Evolutionary conservation across 257 asterid genomes (phyloP).

Genomic region (Petunia axillaris): DNA sequence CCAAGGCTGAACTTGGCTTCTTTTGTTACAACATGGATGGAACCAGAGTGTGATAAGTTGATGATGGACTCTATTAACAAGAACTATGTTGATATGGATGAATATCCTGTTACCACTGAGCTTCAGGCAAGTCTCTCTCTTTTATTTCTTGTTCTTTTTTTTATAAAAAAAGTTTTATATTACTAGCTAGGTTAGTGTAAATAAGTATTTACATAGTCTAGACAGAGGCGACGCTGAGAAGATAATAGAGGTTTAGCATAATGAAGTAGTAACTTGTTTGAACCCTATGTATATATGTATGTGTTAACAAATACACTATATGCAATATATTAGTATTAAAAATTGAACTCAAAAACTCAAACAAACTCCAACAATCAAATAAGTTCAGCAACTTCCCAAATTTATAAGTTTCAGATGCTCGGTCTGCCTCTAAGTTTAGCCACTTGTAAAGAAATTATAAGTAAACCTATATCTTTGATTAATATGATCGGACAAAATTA

Average conservation of each 20-base stretch:
- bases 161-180: no score
- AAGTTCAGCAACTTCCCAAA: no score
- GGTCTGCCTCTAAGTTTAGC: no score
- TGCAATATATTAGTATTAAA: not conserved
- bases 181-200: not conserved
- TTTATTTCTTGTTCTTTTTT: not conserved
- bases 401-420: no score
- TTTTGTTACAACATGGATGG: slow-evolving; percentile 97
- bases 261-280: not conserved
- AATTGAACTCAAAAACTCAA: no score
- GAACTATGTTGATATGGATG: slow-evolving; percentile 96
- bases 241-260: not conserved
- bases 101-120: slow-evolving; percentile 92
- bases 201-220: not conserved
- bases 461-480: no score
- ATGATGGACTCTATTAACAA: slow-evolving; percentile 78
- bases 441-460: no score
- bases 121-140: slow-evolving; percentile 58
- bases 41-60: slow-evolving; percentile 90
- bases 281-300: no score
- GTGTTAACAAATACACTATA: not conserved
- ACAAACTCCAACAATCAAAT: no score
- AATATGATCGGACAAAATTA: no score
- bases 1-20: slow-evolving; percentile 91
- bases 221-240: not conserved